Base-by-base conservation (phyloP, 2,329 filamentous ascomycete species). In the Aspergillus phoenicis region DNA sequence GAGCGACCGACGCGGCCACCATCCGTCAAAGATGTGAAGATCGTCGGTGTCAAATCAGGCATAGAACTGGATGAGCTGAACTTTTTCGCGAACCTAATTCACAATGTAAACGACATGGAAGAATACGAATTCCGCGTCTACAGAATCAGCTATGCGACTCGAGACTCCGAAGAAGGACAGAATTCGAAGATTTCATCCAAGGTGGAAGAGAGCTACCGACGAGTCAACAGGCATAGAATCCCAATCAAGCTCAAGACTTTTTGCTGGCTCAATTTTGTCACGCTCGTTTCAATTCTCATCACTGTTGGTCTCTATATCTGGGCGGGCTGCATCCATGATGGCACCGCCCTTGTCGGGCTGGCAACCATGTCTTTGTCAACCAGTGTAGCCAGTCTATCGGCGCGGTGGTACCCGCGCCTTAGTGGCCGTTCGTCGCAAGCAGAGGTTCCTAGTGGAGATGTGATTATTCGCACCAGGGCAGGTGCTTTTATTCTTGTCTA, bases 21-120 rank as follows among this genome's bases (percentile, higher is more conserved):
- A 45, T 81, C 84, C 62, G 80, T 81, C 15, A 76, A 79, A 22
- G 84, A 84, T 51, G 81, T 82, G 3, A 54, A 57, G 57, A 82
- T 87, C 69, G 81, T 83, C 1, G 85, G 85, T 15, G 84, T 87
- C 11, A 80, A 84, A 63, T 85, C 81, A 63, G 86, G 85, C 48
- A 82, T 80, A 2, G 75, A 79, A 1, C 78, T 87, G 22, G 80
- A 82, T 58, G 81, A 83, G 1, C 81, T 88, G 4, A 85, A 85
- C 55, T 87, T 85, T 77, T 88, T 88, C 65, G 84, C 85, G 39
- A 85, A 85, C 63, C 84, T 87, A 61, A 81, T 87, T 59, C 83
- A 85, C 52, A 82, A 83, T 20, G 39, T 61, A 4, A 52, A 57
- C 2, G 56, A 51, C 4, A 48, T 61, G 53, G 26, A 54, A 36